phyloP scores from a whole-genome alignment of 371 early-diverging fungal genomes.

The Smittium culicis region DNA sequence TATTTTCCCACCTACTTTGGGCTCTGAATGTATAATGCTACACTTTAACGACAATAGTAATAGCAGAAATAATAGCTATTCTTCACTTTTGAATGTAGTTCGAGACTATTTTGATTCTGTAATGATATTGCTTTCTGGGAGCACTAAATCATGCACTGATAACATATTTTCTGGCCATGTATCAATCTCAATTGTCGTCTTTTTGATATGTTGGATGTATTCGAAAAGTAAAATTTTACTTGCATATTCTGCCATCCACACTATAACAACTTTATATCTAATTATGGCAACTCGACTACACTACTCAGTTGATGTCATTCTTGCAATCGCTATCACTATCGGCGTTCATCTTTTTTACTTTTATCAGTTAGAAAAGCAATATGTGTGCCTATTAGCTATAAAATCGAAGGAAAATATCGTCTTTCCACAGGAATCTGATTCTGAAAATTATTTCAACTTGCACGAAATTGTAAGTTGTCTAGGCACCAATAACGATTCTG shows the following conservation, averaged over 20 bases:
- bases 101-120: not conserved
- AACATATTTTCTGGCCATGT: conserved; percentile 65
- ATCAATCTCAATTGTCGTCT: conserved; percentile 37
- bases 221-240: conserved; percentile 35
- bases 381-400: not conserved
- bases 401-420: no score
- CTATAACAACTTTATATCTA: conserved; percentile 36
- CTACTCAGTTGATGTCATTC: conserved; percentile 52
- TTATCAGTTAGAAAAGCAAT: conserved; percentile 13
- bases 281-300: conserved; percentile 51
- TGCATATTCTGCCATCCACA: conserved; percentile 38
- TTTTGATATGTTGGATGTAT: conserved; percentile 48
- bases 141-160: conserved; percentile 48
- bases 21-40: conserved; percentile 28
- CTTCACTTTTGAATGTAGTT: conserved; percentile 11
- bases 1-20: conserved; percentile 46
- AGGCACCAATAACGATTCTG: no score
- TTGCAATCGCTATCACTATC: conserved; percentile 45
- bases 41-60: conserved; percentile 19
- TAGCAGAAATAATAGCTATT: no score
- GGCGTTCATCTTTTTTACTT: conserved; percentile 34
- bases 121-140: conserved; percentile 33
- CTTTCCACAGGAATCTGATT: no score
- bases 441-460: no score
- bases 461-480: no score